Evolutionary conservation across 208 protist species (phyloP), one percentile per base, ranked within the genome.

Genomic region (Plasmodiophora brassicae): DNA sequence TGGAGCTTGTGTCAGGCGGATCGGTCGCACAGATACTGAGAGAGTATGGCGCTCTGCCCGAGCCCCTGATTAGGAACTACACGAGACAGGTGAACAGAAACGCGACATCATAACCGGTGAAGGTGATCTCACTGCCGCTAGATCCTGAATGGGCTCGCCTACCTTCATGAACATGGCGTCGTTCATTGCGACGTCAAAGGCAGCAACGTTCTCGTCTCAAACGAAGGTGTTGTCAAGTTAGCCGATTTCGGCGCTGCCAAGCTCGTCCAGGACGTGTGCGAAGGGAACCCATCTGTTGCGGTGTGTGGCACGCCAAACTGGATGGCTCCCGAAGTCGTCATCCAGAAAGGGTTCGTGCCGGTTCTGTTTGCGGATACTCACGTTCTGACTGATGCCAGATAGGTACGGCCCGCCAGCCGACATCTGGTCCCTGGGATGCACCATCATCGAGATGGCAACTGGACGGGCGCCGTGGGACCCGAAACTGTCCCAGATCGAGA

Each of bases 311-410:
- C 91, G 0, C 91, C 91, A 8, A 87, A 91, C 46, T 93, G 90
- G 90, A 93, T 93, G 91, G 90, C 91, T 0, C 91, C 92, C 39
- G 90, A 93, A 46, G 45, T 93, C 36, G 90, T 93, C n/a, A 28
- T 22, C 22, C 8, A 85, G 44, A 78, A 87, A 35, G 65, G 65
- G 50, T 57, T 57, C 20, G 50, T 57, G 50, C 14, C 14, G 25
- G 50, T 57, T 14, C 14, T 28, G 14, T 28, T 25, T 14, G 20
- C 20, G 14, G 14, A 57, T 14, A 57, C 14, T 57, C 14, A 25
- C 20, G 50, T 25, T 14, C 25, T 14, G 25, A 28, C 50, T 57
- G 65, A 78, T 78, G 14, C n/a, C n/a, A 32, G 65, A 78, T 38
- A 78, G n/a, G 14, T 89, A 88, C 35, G 60, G 83, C 25, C 10